Conservation (phyloP, 1,284 basidiomycete genomes). For the Naganishia liquefaciens region DNA sequence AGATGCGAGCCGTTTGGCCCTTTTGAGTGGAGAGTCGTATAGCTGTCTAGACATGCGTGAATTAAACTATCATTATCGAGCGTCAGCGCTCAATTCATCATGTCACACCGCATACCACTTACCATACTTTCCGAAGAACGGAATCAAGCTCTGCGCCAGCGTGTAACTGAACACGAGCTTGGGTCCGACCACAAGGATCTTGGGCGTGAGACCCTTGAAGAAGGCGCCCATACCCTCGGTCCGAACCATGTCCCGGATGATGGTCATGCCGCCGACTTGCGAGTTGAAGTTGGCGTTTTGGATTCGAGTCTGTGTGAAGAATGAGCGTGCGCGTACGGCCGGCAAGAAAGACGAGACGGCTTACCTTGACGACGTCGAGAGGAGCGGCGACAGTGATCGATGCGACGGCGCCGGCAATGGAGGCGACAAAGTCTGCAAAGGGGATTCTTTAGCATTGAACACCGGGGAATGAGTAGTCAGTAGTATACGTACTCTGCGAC, state of each 20-base stretch:
- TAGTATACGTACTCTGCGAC: conserved; percentile 75
- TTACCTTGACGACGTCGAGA: conserved; percentile 82
- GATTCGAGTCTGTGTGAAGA: conserved; percentile 67
- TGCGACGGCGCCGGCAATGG: conserved; percentile 88
- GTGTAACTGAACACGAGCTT: conserved; percentile 99
- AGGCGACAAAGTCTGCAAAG: conserved; percentile 76
- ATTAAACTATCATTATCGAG: conserved; percentile 10
- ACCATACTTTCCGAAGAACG: conserved; percentile 83
- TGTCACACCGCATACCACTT: conserved; percentile 29
- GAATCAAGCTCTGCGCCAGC: conserved; percentile 92
- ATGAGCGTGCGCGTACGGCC: neutral
- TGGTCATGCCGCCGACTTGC: conserved; percentile 78
- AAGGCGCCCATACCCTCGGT: conserved; percentile 84
- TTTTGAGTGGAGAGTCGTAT: conserved; percentile 23
- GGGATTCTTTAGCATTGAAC: no score
- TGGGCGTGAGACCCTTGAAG: conserved; percentile 96
- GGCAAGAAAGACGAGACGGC: neutral
- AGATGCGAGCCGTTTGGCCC: conserved; percentile 4
- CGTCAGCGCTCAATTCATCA: neutral
- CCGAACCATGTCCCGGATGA: conserved; percentile 83
- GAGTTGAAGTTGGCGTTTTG: conserved; percentile 97
- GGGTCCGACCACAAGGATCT: conserved; percentile 95
- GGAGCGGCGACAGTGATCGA: conserved; percentile 96
- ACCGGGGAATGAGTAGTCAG: conserved; percentile 22
- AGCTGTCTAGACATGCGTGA: neutral